A percentile compares a stretch with the other conserved stretches of the same genome.
phyloP scores from a whole-genome alignment of 108 stramenopile species.

The Skeletonema grethae region DNA sequence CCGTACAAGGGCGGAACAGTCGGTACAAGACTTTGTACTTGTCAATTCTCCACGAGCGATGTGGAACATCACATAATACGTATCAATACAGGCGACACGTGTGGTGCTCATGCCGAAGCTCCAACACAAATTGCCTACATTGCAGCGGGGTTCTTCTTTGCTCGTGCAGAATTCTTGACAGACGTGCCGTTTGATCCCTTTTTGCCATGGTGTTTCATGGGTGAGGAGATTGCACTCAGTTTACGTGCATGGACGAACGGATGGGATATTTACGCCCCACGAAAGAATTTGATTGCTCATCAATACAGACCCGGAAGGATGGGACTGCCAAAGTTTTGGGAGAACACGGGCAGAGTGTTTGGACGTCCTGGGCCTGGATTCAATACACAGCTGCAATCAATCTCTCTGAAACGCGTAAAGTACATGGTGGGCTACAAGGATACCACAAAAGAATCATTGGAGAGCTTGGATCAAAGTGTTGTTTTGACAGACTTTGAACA shows the following conservation, averaged over 20 bases:
- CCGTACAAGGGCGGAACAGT: conserved; percentile 48
- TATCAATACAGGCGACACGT: conserved; percentile 54
- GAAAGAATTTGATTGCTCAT: conserved; percentile 84
- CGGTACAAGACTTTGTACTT: conserved; percentile 66
- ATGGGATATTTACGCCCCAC: conserved; percentile 93
- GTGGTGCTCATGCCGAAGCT: conserved; percentile 18
- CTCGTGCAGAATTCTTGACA: conserved; percentile 70
- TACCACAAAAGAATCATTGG: conserved; percentile 37
- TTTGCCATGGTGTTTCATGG: conserved; percentile 97
- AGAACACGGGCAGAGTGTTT: conserved; percentile 76
- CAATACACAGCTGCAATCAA: conserved; percentile 40
- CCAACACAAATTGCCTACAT: conserved; percentile 60
- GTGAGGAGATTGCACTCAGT: conserved; percentile 90
- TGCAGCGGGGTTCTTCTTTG: conserved; percentile 96
- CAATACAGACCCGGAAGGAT: conserved; percentile 86
- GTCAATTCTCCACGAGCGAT: conserved; percentile 52
- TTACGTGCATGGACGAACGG: conserved; percentile 88
- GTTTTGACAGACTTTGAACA: conserved; percentile 55
- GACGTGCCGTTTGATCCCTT: conserved; percentile 94
- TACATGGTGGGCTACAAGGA: conserved; percentile 74
- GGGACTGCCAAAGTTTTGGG: conserved; percentile 95
- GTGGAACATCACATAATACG: conserved; percentile 79
- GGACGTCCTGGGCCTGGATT: conserved; percentile 61
- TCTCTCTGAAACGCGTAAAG: conserved; percentile 68
- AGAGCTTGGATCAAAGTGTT: conserved; percentile 31